Base-by-base conservation (phyloP, 2,329 filamentous ascomycete species). In the Fusarium haematococcum region DNA sequence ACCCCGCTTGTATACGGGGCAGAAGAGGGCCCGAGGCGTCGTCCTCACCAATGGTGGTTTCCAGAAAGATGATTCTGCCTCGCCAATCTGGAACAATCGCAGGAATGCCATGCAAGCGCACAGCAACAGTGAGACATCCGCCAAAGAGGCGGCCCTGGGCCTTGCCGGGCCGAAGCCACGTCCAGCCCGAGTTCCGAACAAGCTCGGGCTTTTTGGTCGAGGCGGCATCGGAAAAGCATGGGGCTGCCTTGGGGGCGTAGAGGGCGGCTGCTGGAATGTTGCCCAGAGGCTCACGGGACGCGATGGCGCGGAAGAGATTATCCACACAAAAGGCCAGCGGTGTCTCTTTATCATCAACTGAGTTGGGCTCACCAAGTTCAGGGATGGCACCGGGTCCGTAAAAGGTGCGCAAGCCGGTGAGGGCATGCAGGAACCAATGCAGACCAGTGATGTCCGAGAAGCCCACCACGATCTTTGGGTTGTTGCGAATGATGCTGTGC, bases 131-230 rank as follows among this genome's bases (percentile, higher is more conserved):
- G 18, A 86, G 76, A 39, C 83, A 85, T 2, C 78, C 84, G 23
- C 84, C 85, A 45, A 86, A 86, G 75, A 79, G 84, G 39, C 83
- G 84, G 2, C 88, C 88, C 9, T 85, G 69, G 1, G 79, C 80
- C 52, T 75, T 79, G 0, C 83, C 84, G 0, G 35, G 62, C 4
- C 83, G 79, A 16, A 86, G 64, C 84, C 84, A 85, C 13, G 41
- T 75, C 84, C 84, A 85, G 0, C 69, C 69, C 2, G 78, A 70
- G 6, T 77, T 79, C 0, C 80, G 76, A 0, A 61, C 64, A 9
- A 85, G 78, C 10, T 81, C 77, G 5, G 80, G 75, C 16, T 78
- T 68, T 59, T 77, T 77, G 33, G 71, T 70, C 1, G 79, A 80
- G 11, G 70, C 59, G 13, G 78, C 64, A 2, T 79, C 63, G 1